Conservation (phyloP, 2,329 filamentous ascomycete species). For the Cytospora leucostoma region DNA sequence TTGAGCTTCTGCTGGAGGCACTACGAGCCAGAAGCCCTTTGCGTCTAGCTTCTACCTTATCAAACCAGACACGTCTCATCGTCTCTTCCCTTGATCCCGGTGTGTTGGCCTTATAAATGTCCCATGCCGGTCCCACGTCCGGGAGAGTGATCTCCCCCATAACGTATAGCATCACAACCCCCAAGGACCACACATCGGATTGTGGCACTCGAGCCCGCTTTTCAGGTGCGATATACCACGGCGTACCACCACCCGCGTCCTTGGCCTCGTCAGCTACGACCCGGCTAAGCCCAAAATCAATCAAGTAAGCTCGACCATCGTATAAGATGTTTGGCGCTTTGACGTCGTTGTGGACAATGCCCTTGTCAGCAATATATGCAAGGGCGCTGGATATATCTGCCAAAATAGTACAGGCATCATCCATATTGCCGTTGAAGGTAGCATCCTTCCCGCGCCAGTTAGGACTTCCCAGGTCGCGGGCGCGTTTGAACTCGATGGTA, state of each 20-base stretch:
- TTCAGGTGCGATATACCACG: constrained; percentile 2
- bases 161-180: constrained; percentile 5
- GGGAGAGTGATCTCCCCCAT: not conserved
- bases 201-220: not conserved
- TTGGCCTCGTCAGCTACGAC: not conserved
- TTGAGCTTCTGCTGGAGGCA: no score
- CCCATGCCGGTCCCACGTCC: not conserved
- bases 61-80: no score
- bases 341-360: constrained; percentile 1
- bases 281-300: not conserved
- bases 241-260: not conserved
- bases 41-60: no score
- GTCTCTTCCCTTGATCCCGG: no score
- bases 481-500: no score
- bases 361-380: not conserved
- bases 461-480: no score
- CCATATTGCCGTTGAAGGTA: not conserved
- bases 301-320: not conserved
- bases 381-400: constrained; percentile 5
- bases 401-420: not conserved
- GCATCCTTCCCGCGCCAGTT: no score
- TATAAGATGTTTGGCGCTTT: constrained; percentile 3
- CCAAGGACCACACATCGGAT: not conserved
- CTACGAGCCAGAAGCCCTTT: no score
- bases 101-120: no score